phyloP scores from a whole-genome alignment of 768 basidiomycete genomes.

The Psilocybe tampanensis region DNA sequence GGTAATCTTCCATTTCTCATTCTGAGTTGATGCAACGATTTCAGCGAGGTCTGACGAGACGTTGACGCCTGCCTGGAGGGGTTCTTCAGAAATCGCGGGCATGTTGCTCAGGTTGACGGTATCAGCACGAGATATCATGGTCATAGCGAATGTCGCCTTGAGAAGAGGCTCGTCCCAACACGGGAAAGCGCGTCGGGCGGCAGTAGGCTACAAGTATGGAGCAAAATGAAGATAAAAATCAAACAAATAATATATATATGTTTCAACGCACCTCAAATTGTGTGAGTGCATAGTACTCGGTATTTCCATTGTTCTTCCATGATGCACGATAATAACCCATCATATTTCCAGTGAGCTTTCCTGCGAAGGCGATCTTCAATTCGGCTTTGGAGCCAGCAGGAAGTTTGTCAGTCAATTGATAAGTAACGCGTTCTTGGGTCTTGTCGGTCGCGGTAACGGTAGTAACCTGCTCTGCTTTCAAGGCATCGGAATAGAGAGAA shows the following conservation, averaged over 20 bases:
- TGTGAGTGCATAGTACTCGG: slow-evolving; percentile 75
- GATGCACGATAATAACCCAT: slow-evolving; percentile 80
- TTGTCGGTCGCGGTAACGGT: slow-evolving; percentile 56
- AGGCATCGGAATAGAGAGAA: slow-evolving; percentile 55
- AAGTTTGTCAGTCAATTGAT: slow-evolving; percentile 59
- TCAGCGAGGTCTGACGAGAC: slow-evolving; percentile 33
- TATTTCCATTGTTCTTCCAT: slow-evolving; percentile 64
- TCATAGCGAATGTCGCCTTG: slow-evolving; percentile 81
- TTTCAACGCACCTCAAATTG: slow-evolving; percentile 72
- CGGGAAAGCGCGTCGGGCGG: slow-evolving; percentile 80
- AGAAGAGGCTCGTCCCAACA: slow-evolving; percentile 94
- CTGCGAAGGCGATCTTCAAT: slow-evolving; percentile 70
- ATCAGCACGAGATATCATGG: slow-evolving; percentile 75
- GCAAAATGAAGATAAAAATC: background rate
- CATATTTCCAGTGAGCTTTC: slow-evolving; percentile 71
- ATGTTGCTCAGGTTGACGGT: slow-evolving; percentile 88
- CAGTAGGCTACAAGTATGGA: slow-evolving; percentile 62
- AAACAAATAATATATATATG: background rate
- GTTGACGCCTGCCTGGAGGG: slow-evolving; percentile 36
- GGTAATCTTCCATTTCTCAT: slow-evolving; percentile 76
- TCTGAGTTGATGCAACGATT: slow-evolving; percentile 43
- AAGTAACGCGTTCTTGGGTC: slow-evolving; percentile 63
- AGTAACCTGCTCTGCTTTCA: slow-evolving; percentile 48
- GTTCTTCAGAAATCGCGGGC: slow-evolving; percentile 67
- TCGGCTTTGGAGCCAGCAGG: slow-evolving; percentile 70